phyloP scores from a whole-genome alignment of 495 filamentous ascomycete species.

The Chaetomium tenue region DNA sequence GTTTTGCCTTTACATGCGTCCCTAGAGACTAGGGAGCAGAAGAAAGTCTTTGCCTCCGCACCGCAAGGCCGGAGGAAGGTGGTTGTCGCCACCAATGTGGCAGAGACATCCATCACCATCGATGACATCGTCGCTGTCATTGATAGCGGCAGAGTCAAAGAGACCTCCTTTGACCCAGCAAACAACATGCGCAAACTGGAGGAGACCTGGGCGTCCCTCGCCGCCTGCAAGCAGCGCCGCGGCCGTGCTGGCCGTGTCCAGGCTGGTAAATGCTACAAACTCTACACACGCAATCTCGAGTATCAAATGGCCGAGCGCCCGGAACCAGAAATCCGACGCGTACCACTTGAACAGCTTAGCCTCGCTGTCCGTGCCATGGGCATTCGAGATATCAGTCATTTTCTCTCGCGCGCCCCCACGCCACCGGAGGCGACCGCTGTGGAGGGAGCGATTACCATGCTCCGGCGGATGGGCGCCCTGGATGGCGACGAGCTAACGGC shows the following conservation, averaged over 20 bases:
- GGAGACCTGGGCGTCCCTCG: constrained; percentile 92
- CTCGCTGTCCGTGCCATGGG: constrained; percentile 95
- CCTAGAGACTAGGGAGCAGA: constrained; percentile 80
- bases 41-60: constrained; percentile 74
- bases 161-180: constrained; percentile 88
- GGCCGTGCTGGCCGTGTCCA: constrained; percentile 91
- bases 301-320: constrained; percentile 83
- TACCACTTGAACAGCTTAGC: constrained; percentile 92
- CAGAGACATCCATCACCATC: constrained; percentile 97
- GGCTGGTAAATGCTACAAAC: constrained; percentile 89
- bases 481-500: constrained; percentile 82
- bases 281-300: constrained; percentile 85
- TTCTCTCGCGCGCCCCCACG: constrained; percentile 82
- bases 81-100: constrained; percentile 91
- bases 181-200: constrained; percentile 92
- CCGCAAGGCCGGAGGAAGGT: constrained; percentile 84
- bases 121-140: constrained; percentile 96
- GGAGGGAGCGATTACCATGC: constrained; percentile 72
- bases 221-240: constrained; percentile 94
- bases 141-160: constrained; percentile 91
- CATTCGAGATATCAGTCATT: constrained; percentile 70
- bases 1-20: constrained; percentile 90
- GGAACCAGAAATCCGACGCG: constrained; percentile 88
- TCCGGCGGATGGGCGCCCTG: constrained; percentile 83
- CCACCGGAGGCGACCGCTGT: constrained; percentile 83